Conservation (phyloP, 345 rosid genomes). For the Boechera retrofracta region DNA sequence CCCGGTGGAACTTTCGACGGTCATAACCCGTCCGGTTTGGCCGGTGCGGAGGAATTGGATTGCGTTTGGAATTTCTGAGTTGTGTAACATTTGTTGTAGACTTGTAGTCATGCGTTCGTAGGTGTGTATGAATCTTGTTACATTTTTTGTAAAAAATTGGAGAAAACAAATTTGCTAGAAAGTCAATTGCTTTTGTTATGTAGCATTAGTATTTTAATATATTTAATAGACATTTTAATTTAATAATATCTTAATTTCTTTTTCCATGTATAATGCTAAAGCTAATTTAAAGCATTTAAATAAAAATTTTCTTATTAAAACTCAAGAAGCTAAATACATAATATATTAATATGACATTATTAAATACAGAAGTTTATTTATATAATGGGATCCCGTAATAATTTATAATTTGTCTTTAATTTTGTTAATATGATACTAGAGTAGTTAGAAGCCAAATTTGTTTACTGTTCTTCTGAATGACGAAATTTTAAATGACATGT, state of each 20-base stretch:
- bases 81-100: slow-evolving; percentile 31
- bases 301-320: background rate
- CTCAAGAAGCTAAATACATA: background rate
- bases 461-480: slow-evolving; percentile 37
- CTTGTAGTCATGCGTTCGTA: slow-evolving; percentile 33
- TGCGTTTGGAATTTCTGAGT: slow-evolving; percentile 60
- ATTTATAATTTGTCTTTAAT: background rate
- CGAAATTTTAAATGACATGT: slow-evolving; percentile 30
- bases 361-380: background rate
- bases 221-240: slow-evolving; percentile 7
- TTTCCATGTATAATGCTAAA: slow-evolving; percentile 3
- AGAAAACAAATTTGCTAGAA: background rate
- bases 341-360: background rate
- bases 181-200: slow-evolving; percentile 30
- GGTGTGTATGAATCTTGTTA: slow-evolving; percentile 24
- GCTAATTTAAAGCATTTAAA: background rate
- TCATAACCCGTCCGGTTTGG: slow-evolving; percentile 37
- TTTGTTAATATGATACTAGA: slow-evolving; percentile 25
- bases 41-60: slow-evolving; percentile 49
- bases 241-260: background rate
- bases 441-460: slow-evolving; percentile 44
- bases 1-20: slow-evolving; percentile 27
- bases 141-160: slow-evolving; percentile 30
- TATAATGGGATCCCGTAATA: background rate
- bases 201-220: slow-evolving; percentile 19